Percentiles rank a stretch among this genome's conserved stretches.
phyloP scores from a whole-genome alignment of 768 basidiomycete species.

The Psilocybe tampanensis region DNA sequence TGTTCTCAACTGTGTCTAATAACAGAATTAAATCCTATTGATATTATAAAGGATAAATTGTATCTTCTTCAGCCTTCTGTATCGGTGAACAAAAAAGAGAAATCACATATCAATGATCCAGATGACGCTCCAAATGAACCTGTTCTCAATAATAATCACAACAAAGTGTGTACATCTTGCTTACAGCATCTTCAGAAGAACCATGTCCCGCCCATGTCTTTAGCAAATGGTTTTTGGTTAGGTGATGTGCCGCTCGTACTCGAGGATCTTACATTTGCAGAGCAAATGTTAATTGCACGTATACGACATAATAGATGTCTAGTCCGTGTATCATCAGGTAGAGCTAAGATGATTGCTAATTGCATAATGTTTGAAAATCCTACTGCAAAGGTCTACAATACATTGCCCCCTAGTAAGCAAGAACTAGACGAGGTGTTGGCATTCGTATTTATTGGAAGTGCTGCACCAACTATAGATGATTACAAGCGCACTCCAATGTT shows the following conservation, averaged over 20 bases:
- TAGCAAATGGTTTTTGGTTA: slow-evolving; percentile 39
- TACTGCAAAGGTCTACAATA: slow-evolving; percentile 30
- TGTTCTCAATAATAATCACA: too few species aligned
- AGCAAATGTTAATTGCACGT: slow-evolving; percentile 23
- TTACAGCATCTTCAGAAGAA: slow-evolving; percentile 17
- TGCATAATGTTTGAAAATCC: slow-evolving; percentile 33
- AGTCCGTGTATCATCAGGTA: slow-evolving; percentile 30
- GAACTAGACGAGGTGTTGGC: slow-evolving; percentile 30
- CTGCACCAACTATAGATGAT: slow-evolving; percentile 11
- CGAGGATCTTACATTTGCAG: slow-evolving; percentile 26
- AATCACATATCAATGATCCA: too few species aligned
- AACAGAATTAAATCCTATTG: too few species aligned
- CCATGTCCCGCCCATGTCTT: slow-evolving; percentile 22
- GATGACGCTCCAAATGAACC: too few species aligned
- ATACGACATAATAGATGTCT: slow-evolving; percentile 32
- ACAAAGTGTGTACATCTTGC: too few species aligned
- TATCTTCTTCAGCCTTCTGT: too few species aligned
- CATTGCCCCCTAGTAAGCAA: slow-evolving; percentile 29
- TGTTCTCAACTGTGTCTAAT: too few species aligned
- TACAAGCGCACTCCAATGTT: slow-evolving; percentile 27
- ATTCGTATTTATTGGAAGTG: slow-evolving; percentile 10
- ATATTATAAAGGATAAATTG: too few species aligned
- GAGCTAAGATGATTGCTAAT: slow-evolving; percentile 36
- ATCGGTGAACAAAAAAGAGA: too few species aligned
- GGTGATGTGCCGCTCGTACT: slow-evolving; percentile 33